Evolutionary conservation across 2,329 filamentous ascomycete species (phyloP).

Genomic region (Fusarium tricinctum): DNA sequence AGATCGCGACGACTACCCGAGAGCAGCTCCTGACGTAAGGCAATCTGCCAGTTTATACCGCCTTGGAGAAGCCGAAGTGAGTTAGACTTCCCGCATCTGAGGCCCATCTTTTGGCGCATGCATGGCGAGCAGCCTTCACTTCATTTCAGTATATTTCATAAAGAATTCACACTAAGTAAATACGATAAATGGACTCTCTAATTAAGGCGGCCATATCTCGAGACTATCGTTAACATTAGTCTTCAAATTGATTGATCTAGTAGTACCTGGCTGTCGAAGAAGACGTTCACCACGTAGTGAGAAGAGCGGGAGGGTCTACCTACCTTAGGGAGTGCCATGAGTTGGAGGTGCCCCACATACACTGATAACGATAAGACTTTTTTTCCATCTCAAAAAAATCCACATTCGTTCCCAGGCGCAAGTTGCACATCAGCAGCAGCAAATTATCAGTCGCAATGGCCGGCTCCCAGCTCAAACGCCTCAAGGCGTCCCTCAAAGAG

Average conservation of each 20-base stretch:
- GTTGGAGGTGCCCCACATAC: conserved; percentile 21
- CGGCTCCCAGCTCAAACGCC: conserved; percentile 94
- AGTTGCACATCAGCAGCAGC: conserved; percentile 37
- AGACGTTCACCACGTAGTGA: too few species aligned
- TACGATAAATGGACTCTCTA: too few species aligned
- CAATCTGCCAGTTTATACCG: conserved; percentile 40
- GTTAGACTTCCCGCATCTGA: conserved; percentile 6
- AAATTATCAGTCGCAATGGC: conserved; percentile 73
- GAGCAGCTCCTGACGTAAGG: conserved; percentile 36
- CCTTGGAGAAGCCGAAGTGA: background rate
- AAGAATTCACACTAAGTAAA: background rate
- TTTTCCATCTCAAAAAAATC: conserved; percentile 48
- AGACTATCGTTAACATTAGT: too few species aligned
- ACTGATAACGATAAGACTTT: conserved; percentile 51
- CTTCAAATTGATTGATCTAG: too few species aligned
- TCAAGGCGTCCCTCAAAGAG: conserved; percentile 90
- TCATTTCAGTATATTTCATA: background rate
- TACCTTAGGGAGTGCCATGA: background rate
- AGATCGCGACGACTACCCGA: conserved; percentile 3
- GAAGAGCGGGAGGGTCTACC: background rate
- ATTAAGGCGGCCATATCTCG: too few species aligned
- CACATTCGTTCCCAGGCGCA: conserved; percentile 15
- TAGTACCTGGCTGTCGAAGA: too few species aligned
- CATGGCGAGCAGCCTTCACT: background rate
- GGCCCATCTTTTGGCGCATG: background rate